Conservation (phyloP, 2,329 filamentous ascomycete genomes). For the Penicillium polonicum region DNA sequence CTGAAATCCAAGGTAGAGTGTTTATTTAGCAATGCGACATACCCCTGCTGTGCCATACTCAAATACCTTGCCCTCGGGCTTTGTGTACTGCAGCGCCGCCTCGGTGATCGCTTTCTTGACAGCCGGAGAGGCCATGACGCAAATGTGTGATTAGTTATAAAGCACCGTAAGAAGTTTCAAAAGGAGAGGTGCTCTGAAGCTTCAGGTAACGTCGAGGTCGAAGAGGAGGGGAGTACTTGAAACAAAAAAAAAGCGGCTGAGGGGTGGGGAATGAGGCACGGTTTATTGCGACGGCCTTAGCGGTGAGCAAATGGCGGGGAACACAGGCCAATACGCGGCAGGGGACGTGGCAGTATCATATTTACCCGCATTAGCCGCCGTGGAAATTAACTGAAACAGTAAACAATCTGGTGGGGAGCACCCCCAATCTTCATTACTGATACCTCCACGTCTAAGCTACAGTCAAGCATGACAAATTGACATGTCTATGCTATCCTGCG, state of each 20-base stretch:
- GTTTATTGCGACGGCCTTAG: conserved; percentile 28
- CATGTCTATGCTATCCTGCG: neutral
- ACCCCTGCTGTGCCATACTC: conserved; percentile 63
- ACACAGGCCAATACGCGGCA: neutral
- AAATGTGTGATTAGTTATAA: conserved; percentile 3
- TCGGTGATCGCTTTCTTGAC: conserved; percentile 47
- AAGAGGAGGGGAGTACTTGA: conserved; percentile 10
- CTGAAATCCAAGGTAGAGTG: neutral
- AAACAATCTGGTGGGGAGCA: conserved; percentile 1
- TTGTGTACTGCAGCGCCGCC: conserved; percentile 50
- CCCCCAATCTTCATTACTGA: neutral
- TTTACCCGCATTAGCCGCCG: neutral
- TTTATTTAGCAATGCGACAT: conserved; percentile 35
- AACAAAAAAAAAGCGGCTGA: conserved; percentile 23
- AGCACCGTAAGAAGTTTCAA: neutral
- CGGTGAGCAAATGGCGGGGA: conserved; percentile 25
- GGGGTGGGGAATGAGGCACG: conserved; percentile 25
- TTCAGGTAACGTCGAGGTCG: conserved; percentile 1
- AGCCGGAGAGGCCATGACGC: conserved; percentile 44
- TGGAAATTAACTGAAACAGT: conserved; percentile 15
- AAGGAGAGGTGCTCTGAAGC: neutral
- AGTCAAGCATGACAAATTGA: neutral
- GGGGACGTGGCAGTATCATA: conserved; percentile 17
- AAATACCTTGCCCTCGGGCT: conserved; percentile 52
- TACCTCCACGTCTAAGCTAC: conserved; percentile 1